Evolutionary conservation across 345 rosid genomes (phyloP).

Genomic region (Durio zibethinus): DNA sequence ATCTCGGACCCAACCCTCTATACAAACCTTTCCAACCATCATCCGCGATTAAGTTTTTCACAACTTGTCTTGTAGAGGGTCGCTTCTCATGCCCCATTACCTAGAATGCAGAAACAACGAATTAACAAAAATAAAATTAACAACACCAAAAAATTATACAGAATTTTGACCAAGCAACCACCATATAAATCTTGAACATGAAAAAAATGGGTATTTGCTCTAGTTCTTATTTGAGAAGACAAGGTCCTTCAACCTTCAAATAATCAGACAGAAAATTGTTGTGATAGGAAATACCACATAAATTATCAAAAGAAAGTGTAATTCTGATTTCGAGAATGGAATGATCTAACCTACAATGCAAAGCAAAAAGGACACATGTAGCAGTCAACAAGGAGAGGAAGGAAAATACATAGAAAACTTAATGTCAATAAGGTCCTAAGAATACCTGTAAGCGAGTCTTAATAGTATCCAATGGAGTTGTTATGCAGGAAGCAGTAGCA

Average conservation of each 20-base stretch:
- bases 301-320: not conserved
- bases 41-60: constrained; percentile 65
- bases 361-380: not conserved
- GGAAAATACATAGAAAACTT: not conserved
- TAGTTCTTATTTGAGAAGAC: not conserved
- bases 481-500: constrained; percentile 89
- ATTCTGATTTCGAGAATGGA: not conserved
- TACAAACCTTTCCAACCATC: constrained; percentile 96
- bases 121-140: not conserved
- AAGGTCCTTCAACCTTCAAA: not conserved
- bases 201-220: not conserved
- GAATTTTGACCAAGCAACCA: not conserved
- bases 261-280: not conserved
- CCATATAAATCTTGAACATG: not conserved
- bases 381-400: not conserved
- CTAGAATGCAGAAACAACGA: constrained; percentile 30
- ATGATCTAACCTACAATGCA: constrained; percentile 1
- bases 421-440: constrained; percentile 17
- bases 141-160: not conserved
- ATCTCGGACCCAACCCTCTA: constrained; percentile 91
- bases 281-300: not conserved
- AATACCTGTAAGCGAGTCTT: constrained; percentile 94
- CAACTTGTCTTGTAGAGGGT: constrained; percentile 65
- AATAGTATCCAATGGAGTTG: constrained; percentile 92
- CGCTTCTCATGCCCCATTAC: constrained; percentile 85